phyloP scores from a whole-genome alignment of 2,329 filamentous ascomycete genomes.

The Diaporthe amygdali region DNA sequence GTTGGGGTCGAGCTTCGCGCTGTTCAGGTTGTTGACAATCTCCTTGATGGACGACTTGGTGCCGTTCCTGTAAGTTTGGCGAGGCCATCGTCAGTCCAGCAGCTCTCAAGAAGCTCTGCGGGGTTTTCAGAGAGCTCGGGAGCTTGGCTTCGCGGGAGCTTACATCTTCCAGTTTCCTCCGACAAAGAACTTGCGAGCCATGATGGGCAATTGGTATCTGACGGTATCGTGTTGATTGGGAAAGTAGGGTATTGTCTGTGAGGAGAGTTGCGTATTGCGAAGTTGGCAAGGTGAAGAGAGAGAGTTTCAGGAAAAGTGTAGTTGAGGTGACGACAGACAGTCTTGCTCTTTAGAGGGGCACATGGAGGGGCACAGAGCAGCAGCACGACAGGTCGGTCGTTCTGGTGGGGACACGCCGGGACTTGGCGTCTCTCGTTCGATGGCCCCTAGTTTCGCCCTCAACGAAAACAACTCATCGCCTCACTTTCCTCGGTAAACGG shows the following conservation, averaged over 20 bases:
- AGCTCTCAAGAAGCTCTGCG: conserved; percentile 27
- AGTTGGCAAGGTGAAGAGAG: neutral
- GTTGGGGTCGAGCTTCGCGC: conserved; percentile 78
- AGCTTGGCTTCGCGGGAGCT: conserved; percentile 41
- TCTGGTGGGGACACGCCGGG: conserved; percentile 10
- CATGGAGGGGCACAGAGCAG: conserved; percentile 13
- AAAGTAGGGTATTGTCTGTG: neutral
- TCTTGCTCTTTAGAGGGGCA: conserved; percentile 17
- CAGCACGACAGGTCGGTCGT: neutral
- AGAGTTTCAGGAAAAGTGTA: conserved; percentile 10
- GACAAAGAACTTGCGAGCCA: conserved; percentile 96
- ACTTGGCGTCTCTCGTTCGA: conserved; percentile 18
- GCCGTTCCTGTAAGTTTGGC: conserved; percentile 78
- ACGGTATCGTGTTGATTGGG: neutral
- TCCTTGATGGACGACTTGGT: conserved; percentile 86
- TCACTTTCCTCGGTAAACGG: conserved; percentile 18
- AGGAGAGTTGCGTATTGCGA: neutral
- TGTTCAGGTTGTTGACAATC: conserved; percentile 89
- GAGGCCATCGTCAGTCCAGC: conserved; percentile 25
- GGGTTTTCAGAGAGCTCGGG: conserved; percentile 32
- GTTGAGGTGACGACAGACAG: conserved; percentile 12
- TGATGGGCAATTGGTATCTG: conserved; percentile 57
- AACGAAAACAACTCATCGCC: conserved; percentile 18
- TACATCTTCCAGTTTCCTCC: conserved; percentile 99
- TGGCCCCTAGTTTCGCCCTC: neutral